phyloP scores from a whole-genome alignment of 331 rosid genomes.

The Quercus lobata region DNA sequence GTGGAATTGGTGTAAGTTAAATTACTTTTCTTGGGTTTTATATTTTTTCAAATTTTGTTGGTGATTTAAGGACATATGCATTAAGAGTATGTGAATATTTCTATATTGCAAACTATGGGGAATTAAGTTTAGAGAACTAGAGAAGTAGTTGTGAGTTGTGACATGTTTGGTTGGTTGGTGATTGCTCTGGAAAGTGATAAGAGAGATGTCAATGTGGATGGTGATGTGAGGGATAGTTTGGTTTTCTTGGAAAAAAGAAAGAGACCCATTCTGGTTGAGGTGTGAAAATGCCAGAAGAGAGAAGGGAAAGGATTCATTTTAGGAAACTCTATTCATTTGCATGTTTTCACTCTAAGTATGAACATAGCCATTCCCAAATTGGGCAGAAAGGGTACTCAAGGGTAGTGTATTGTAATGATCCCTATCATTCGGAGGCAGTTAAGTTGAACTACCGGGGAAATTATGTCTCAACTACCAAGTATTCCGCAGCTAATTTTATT shows the following conservation, averaged over 20 bases:
- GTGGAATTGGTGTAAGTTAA: neutral
- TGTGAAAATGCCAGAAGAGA: constrained; percentile 47
- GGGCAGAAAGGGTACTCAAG: constrained; percentile 69
- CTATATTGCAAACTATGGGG: neutral
- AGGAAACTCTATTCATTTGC: constrained; percentile 70
- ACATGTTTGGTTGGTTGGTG: constrained; percentile 27
- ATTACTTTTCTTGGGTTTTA: neutral
- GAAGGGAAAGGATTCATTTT: constrained; percentile 46
- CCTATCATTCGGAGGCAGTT: constrained; percentile 44
- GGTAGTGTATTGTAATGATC: constrained; percentile 62
- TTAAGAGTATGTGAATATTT: neutral
- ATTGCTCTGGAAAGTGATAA: constrained; percentile 17
- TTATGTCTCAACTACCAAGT: constrained; percentile 76
- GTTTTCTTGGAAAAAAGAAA: constrained; percentile 16
- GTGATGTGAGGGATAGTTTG: constrained; percentile 3
- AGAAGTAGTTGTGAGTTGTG: constrained; percentile 7
- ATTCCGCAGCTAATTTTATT: constrained; percentile 63
- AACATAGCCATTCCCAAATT: constrained; percentile 54
- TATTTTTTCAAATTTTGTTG: constrained; percentile 2
- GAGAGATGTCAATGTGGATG: constrained; percentile 11
- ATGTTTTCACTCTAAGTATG: constrained; percentile 38
- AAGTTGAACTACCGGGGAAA: constrained; percentile 59
- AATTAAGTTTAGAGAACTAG: constrained; percentile 12
- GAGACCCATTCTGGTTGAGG: neutral
- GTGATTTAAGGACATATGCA: neutral